phyloP scores from a whole-genome alignment of 2,329 filamentous ascomycete species.

The Dactylellina drechsleri region DNA sequence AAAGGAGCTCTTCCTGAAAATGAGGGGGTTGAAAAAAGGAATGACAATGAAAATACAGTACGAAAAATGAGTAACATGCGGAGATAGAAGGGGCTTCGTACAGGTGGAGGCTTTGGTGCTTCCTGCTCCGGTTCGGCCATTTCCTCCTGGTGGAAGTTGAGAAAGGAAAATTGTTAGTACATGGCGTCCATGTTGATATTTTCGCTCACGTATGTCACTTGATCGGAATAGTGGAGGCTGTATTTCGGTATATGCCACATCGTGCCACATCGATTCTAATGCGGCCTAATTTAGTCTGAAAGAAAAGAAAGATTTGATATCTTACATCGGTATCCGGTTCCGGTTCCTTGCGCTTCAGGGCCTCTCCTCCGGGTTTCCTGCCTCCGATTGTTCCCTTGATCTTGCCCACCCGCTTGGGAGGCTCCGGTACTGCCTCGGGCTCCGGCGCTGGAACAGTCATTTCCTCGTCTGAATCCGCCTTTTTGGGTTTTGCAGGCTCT shows the following conservation, averaged over 20 bases:
- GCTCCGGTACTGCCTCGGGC: slow-evolving; percentile 18
- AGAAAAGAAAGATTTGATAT: slow-evolving; percentile 21
- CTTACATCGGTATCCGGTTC: slow-evolving; percentile 54
- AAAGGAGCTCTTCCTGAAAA: slow-evolving; percentile 11
- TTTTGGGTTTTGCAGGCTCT: neutral
- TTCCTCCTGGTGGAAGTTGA: slow-evolving; percentile 39
- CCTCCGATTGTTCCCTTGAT: slow-evolving; percentile 53
- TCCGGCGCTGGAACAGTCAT: slow-evolving; percentile 1
- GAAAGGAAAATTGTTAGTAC: slow-evolving; percentile 29
- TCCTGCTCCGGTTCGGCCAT: slow-evolving; percentile 50
- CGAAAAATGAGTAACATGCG: slow-evolving; percentile 14
- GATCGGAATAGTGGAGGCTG: neutral
- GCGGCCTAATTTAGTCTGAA: slow-evolving; percentile 15
- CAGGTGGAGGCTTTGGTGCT: slow-evolving; percentile 46
- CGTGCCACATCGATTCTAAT: slow-evolving; percentile 11
- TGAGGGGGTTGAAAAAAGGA: neutral
- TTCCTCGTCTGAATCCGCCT: slow-evolving; percentile 6
- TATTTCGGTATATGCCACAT: neutral
- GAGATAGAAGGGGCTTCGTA: slow-evolving; percentile 22
- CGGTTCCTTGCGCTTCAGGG: slow-evolving; percentile 40
- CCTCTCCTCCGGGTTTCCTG: slow-evolving; percentile 28
- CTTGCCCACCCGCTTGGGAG: slow-evolving; percentile 40
- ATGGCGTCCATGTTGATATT: slow-evolving; percentile 6
- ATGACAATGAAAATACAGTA: neutral
- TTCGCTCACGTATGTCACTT: slow-evolving; percentile 1